Base-by-base conservation (phyloP, 306 rosid species). In the Cicer pinnatifidum region DNA sequence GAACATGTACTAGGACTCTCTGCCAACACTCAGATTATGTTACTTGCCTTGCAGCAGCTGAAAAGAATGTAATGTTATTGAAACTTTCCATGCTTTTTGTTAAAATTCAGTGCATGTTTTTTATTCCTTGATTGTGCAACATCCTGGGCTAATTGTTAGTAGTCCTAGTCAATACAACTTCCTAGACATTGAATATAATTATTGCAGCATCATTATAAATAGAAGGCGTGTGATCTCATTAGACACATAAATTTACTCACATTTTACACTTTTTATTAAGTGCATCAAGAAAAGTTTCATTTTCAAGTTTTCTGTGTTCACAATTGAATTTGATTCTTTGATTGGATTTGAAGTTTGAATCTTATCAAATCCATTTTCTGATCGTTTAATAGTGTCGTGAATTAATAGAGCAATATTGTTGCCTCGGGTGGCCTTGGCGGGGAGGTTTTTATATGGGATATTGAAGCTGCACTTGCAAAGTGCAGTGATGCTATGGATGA, bases 371-470 rank as follows among this genome's bases (percentile, higher is more conserved):
- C 78, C 85, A 85, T 82, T 82, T 85, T 85, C 90, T 94, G 85
- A 94, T 89, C 84, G 80, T 85, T 83, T 79, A 83, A 72, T 91
- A 89, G 96, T 91, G 87, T 88, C 87, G 50, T 85, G 96, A 91
- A 89, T 91, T 91, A 89, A 89, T 94, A 94, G 98, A 88, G 94
- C 94, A 94, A 91, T 91, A 37, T 87, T 79, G 92, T 94, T 89
- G 98, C 97, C 84, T 94, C 98, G 60, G 98, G 97, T 50, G 98
- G 98, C 75, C 97, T 94, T 81, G 97, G 98, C 9, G 98, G 97
- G 82, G 98, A 94, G 88, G 92, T 94, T 73, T 94, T 94, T 69
- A 67, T 94, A 72, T 94, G 98, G 98, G 96, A 94, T 82, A 76
- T 94, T 54, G 97, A 91, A 82, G 91, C 92, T 79, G 90, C 96